phyloP scores from a whole-genome alignment of 2,329 filamentous ascomycete genomes.

The Pseudodiploospora longispora region DNA sequence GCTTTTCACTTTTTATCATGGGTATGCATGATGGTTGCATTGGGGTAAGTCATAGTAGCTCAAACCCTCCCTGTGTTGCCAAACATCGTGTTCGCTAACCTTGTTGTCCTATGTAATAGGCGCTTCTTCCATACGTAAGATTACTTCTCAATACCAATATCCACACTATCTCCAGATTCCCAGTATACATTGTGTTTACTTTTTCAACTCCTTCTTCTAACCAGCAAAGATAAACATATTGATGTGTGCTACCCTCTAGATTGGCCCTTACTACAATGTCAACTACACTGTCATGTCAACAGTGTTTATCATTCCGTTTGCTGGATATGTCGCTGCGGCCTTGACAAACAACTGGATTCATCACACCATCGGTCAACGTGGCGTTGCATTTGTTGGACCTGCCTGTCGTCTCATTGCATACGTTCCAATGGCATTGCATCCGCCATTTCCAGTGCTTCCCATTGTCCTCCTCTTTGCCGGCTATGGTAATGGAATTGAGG shows the following conservation, averaged over 20 bases:
- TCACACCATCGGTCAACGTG: slow-evolving; percentile 34
- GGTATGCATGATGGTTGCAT: slow-evolving; percentile 62
- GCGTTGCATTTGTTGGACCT: slow-evolving; percentile 59
- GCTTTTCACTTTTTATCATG: slow-evolving; percentile 56
- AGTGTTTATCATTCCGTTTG: slow-evolving; percentile 57
- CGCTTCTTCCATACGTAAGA: slow-evolving; percentile 40
- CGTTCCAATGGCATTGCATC: slow-evolving; percentile 56
- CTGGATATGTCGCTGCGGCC: slow-evolving; percentile 55
- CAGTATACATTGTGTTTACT: no score
- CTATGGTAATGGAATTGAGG: slow-evolving; percentile 63
- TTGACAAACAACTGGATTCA: slow-evolving; percentile 48
- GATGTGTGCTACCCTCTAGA: slow-evolving; percentile 11
- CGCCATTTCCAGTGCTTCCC: slow-evolving; percentile 59
- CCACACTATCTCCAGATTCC: not conserved
- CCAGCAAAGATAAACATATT: no score
- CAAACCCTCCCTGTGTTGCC: not conserved
- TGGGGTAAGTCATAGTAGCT: slow-evolving; percentile 38
- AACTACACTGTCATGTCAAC: slow-evolving; percentile 56
- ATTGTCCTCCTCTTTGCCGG: slow-evolving; percentile 58
- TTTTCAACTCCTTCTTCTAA: no score
- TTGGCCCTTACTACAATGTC: slow-evolving; percentile 47
- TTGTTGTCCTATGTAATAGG: slow-evolving; percentile 20
- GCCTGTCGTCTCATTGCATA: slow-evolving; percentile 57
- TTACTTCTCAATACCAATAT: not conserved
- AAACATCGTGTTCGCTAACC: slow-evolving; percentile 1